These are phyloP conservation scores for Claviceps digitariae DNA, from an alignment of 2,329 filamentous ascomycete species.

Conservation along the genomic window DNA sequence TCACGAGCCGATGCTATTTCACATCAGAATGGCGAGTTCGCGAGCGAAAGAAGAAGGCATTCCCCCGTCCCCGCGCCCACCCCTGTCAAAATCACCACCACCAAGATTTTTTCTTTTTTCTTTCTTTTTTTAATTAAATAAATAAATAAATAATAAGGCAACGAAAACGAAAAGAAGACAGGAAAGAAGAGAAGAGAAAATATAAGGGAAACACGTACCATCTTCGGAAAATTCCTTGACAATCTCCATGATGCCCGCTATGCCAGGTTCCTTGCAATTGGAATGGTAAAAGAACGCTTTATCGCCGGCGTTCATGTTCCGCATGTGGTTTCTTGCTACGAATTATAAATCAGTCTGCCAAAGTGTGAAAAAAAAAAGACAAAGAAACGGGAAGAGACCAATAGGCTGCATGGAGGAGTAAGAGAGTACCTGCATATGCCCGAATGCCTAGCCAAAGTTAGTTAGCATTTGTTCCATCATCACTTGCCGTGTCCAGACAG, in stretches of 20 bases:
- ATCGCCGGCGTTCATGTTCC: conserved; percentile 82
- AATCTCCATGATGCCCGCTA: conserved; percentile 81
- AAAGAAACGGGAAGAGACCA: no score
- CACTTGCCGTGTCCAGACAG: neutral
- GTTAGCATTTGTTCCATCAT: neutral
- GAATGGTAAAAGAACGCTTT: conserved; percentile 96
- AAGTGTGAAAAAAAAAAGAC: no score
- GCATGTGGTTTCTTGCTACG: conserved; percentile 75
- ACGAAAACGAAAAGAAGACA: no score
- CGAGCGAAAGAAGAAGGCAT: neutral
- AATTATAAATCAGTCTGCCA: neutral
- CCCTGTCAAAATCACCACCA: no score
- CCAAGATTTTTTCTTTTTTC: no score
- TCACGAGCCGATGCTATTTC: conserved; percentile 18
- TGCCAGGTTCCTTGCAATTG: conserved; percentile 78
- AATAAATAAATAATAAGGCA: no score
- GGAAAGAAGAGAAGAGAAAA: no score
- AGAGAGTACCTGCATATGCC: conserved; percentile 29
- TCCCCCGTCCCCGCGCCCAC: neutral
- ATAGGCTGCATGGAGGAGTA: no score
- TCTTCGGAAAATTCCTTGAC: conserved; percentile 75
- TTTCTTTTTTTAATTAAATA: no score
- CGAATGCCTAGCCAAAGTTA: conserved; percentile 26
- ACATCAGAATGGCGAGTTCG: neutral
- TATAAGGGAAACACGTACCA: conserved; percentile 29